Percentiles rank a stretch among this genome's conserved stretches.
These are phyloP conservation scores for Suillus brevipes DNA, from an alignment of 768 basidiomycete genomes.

Conservation along the genomic window DNA sequence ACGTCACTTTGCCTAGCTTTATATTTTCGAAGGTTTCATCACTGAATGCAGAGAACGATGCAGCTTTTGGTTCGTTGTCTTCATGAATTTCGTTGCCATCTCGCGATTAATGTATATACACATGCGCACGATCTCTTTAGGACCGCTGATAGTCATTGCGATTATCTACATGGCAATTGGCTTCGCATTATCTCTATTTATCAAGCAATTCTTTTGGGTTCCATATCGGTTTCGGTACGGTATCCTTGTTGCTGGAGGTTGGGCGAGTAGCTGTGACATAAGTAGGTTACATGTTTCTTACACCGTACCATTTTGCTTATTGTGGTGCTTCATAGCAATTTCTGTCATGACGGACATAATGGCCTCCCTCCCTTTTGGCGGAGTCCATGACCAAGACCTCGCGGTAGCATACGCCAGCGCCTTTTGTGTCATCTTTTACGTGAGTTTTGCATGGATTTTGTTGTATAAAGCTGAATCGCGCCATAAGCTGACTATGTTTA, in stretches of 20 bases:
- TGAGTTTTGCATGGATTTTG: conserved; percentile 25
- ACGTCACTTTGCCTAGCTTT: conserved; percentile 30
- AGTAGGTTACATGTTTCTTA: conserved; percentile 40
- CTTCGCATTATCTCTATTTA: conserved; percentile 45
- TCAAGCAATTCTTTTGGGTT: conserved; percentile 63
- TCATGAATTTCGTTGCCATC: conserved; percentile 1
- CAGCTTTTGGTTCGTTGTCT: conserved; percentile 44
- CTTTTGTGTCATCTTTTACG: conserved; percentile 58
- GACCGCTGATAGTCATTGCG: conserved; percentile 60
- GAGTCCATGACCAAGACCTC: conserved; percentile 49
- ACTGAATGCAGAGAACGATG: conserved; percentile 54
- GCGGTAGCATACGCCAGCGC: conserved; percentile 62
- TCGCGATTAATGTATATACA: background rate
- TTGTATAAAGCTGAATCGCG: background rate
- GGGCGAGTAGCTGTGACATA: conserved; percentile 65
- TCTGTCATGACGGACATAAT: conserved; percentile 62
- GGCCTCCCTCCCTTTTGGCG: conserved; percentile 54
- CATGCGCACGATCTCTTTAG: conserved; percentile 28
- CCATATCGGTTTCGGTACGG: conserved; percentile 70
- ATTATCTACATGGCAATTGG: conserved; percentile 55
- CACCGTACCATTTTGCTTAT: background rate
- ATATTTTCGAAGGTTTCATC: conserved; percentile 68
- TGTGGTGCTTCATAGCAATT: conserved; percentile 42
- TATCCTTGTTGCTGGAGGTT: conserved; percentile 60
- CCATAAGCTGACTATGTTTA: background rate